Percentiles rank a stretch among this genome's conserved stretches.
phyloP scores from a whole-genome alignment of 225 moss, liverwort and hornwort genomes.

The Climacium dendroides region DNA sequence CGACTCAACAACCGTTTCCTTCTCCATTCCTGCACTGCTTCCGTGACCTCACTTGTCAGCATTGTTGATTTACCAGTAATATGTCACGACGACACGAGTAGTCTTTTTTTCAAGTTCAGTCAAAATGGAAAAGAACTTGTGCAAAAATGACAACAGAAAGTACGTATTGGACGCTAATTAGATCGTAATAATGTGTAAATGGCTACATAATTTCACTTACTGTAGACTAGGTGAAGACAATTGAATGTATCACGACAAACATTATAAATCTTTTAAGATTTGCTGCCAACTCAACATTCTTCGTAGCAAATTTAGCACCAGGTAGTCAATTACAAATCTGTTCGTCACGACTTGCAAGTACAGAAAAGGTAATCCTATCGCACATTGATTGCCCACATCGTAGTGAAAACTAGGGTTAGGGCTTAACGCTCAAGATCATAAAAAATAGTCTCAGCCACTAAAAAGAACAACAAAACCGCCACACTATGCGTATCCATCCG shows the following conservation, averaged over 20 bases:
- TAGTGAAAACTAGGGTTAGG: neutral
- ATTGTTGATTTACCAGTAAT: neutral
- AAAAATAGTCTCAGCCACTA: neutral
- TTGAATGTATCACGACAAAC: neutral
- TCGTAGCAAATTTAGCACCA: neutral
- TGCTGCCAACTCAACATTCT: neutral
- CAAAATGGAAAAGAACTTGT: neutral
- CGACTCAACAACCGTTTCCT: conserved; percentile 12
- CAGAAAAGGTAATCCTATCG: neutral
- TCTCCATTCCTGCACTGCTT: conserved; percentile 56
- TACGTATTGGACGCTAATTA: neutral
- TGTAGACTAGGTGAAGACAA: neutral
- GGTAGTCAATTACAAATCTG: neutral
- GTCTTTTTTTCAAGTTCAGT: neutral
- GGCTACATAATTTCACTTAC: neutral
- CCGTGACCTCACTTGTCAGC: neutral
- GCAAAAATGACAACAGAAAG: neutral
- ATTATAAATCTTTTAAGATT: no score
- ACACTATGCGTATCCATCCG: neutral
- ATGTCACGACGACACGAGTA: neutral
- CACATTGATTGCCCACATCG: neutral
- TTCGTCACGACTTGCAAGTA: neutral
- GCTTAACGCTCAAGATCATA: neutral
- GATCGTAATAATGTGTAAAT: neutral
- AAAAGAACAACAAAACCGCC: neutral